Conservation (phyloP, 2,329 filamentous ascomycete species). For the Hansfordia pulvinata region DNA sequence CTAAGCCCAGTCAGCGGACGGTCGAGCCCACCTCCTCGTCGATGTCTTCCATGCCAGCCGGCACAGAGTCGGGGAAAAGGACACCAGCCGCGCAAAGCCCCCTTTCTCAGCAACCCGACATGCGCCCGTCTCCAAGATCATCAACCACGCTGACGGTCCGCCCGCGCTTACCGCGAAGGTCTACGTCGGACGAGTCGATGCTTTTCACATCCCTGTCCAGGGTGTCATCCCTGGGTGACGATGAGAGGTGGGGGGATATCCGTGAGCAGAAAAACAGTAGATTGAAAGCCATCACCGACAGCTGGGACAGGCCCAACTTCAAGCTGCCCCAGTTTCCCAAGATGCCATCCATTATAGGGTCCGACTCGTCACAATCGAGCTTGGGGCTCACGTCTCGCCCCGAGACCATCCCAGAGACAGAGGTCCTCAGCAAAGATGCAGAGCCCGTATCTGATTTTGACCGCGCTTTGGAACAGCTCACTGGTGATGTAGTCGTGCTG, state of each 20-base stretch:
- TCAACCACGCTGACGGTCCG: no score
- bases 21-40: no score
- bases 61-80: no score
- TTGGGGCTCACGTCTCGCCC: conserved; percentile 6
- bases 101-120: no score
- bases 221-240: conserved; percentile 74
- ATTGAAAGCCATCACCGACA: conserved; percentile 82
- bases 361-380: conserved; percentile 10
- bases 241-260: conserved; percentile 66
- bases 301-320: conserved; percentile 66
- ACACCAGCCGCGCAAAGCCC: no score
- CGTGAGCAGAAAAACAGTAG: conserved; percentile 78
- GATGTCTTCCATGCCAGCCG: no score
- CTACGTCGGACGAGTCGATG: conserved; percentile 67
- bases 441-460: conserved; percentile 27
- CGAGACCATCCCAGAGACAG: conserved; percentile 5
- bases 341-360: conserved; percentile 17
- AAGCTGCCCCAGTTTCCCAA: conserved; percentile 52
- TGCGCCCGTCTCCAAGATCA: no score
- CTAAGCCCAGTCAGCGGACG: no score
- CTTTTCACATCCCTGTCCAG: conserved; percentile 63
- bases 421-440: conserved; percentile 11
- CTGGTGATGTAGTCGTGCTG: conserved; percentile 76
- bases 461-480: conserved; percentile 49
- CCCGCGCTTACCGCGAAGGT: conserved; percentile 34